Evolutionary conservation across 2,329 filamentous ascomycete genomes (phyloP), one percentile per base, ranked within the genome.

Genomic region (Shiraia bambusicola): DNA sequence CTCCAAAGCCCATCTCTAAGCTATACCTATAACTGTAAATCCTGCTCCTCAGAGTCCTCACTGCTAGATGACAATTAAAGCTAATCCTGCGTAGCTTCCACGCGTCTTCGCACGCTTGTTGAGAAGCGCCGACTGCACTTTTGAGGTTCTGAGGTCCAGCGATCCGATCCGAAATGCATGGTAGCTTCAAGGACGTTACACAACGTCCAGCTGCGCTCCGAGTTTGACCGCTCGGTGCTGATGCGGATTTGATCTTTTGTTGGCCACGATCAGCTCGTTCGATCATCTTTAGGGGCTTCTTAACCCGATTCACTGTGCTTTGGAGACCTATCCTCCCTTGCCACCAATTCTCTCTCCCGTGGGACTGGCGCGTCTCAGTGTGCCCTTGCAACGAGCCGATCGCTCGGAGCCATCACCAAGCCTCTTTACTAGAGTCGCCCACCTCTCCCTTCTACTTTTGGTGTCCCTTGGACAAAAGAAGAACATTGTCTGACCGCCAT

Each of bases 71-170:
- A 28, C 29, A 27, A 42, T 32, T 26, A 28, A 13, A 31, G 37
- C 33, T 40, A 28, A 41, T 42, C 42, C 48, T 47, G 46, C 45
- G 47, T 50, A 34, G 28, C 36, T 39, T 45, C 40, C 34, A 47
- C 47, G 48, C 42, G 53, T 47, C 44, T 45, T 37, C 36, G n/a
- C n/a, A 31, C 24, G 44, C 34, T 49, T 28, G 47, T 43, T 28
- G 55, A 56, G 51, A 26, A 50, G 56, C 49, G 44, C 45, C 46
- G 56, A 50, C 47, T 30, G 40, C 48, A 45, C 36, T 36, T 33
- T 34, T 34, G 37, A 13, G 32, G 15, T 30, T 41, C 30, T 29
- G 40, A 47, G 32, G 39, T 22, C 49, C 46, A 31, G 44, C 34
- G 41, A 34, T 22, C 32, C 44, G 43, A 46, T 33, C 42, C 47